Conservation (phyloP, 2,329 filamentous ascomycete species). For the Pleomassaria siparia region DNA sequence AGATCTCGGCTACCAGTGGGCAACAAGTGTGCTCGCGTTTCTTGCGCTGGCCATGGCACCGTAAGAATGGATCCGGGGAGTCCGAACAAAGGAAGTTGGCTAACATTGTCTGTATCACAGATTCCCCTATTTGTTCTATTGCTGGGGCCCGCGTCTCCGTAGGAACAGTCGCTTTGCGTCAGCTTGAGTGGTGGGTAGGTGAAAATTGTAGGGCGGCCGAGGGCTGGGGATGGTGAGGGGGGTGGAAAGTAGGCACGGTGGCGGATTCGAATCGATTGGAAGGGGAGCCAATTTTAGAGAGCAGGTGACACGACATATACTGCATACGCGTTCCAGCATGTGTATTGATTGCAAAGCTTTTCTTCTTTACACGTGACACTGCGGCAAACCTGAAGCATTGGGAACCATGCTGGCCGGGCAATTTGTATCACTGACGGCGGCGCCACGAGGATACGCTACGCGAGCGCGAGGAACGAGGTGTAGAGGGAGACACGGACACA, state of each 20-base stretch:
- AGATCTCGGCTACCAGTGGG: conserved; percentile 54
- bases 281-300: conserved; percentile 36
- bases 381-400: conserved; percentile 28
- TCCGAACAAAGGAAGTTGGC: conserved; percentile 32
- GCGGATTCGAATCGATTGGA: conserved; percentile 23
- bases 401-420: conserved; percentile 25
- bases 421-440: conserved; percentile 29
- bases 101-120: conserved; percentile 35
- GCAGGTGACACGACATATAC: conserved; percentile 34
- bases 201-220: conserved; percentile 5
- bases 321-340: conserved; percentile 32
- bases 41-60: conserved; percentile 53
- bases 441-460: conserved; percentile 42
- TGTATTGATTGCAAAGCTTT: conserved; percentile 34
- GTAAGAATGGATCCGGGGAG: conserved; percentile 36
- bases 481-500: conserved; percentile 23
- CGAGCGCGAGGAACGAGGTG: conserved; percentile 28
- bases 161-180: conserved; percentile 51
- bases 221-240: conserved; percentile 7
- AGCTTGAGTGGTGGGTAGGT: conserved; percentile 23
- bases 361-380: conserved; percentile 35
- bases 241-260: no score
- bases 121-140: conserved; percentile 52
- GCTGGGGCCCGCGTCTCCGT: conserved; percentile 52
- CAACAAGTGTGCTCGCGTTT: conserved; percentile 50